Evolutionary conservation across 768 basidiomycete species (phyloP).

Genomic region (Termitomyces sp.): DNA sequence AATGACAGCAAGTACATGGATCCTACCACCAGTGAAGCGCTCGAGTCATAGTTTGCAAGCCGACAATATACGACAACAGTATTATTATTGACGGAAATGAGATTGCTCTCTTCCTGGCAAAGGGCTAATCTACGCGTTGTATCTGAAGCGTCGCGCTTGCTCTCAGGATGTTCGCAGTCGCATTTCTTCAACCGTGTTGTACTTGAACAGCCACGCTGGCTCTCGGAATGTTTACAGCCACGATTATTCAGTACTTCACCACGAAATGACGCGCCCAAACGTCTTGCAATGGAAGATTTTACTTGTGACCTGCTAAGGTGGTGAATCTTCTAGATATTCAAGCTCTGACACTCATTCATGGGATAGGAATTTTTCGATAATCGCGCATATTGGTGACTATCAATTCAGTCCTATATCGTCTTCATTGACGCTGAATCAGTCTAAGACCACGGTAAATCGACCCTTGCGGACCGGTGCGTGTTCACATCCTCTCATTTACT

Average conservation of each 20-base stretch:
- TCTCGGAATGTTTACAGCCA: conserved; percentile 5
- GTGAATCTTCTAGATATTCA: background rate
- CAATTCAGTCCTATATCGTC: background rate
- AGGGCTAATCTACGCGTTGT: conserved; percentile 21
- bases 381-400: conserved; percentile 82
- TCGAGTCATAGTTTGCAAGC: background rate
- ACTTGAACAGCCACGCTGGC: conserved; percentile 4
- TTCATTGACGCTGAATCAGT: conserved; percentile 4
- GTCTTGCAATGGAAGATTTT: conserved; percentile 55
- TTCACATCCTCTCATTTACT: background rate
- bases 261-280: conserved; percentile 24
- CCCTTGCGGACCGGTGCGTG: conserved; percentile 77
- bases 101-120: conserved; percentile 24
- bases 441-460: conserved; percentile 89
- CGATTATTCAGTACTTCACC: conserved; percentile 25
- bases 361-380: conserved; percentile 89
- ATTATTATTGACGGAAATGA: background rate
- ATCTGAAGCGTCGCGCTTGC: conserved; percentile 1
- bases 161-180: conserved; percentile 4
- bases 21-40: too few species aligned
- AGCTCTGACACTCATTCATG: background rate
- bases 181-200: conserved; percentile 24
- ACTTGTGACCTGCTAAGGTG: conserved; percentile 67
- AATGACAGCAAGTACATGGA: background rate
- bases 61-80: background rate